Percentiles rank a stretch among this genome's conserved stretches.
Evolutionary conservation across 345 rosid genomes (phyloP).

Genomic region (Geranium rotundifolium): DNA sequence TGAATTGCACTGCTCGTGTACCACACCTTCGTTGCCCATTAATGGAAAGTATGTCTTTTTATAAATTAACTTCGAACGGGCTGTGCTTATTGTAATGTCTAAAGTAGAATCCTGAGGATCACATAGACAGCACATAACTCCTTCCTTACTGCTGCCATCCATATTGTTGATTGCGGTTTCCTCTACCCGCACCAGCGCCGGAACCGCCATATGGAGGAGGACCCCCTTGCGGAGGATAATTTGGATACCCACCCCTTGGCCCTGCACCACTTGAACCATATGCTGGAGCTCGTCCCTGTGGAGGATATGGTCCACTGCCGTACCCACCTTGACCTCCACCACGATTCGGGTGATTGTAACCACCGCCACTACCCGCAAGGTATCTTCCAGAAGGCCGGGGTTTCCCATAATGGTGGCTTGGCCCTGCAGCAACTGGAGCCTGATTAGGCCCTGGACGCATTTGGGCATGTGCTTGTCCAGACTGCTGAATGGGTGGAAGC

Average conservation of each 20-base stretch:
- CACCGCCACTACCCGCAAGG: conserved; percentile 42
- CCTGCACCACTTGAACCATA: conserved; percentile 57
- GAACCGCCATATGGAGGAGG: conserved; percentile 61
- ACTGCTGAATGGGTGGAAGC: conserved; percentile 72
- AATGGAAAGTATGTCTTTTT: too few relatives aligned
- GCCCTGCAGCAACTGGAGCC: conserved; percentile 62
- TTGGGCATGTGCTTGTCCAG: conserved; percentile 64
- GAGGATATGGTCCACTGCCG: conserved; percentile 61
- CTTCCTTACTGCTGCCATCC: conserved; percentile 69
- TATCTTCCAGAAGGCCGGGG: conserved; percentile 72
- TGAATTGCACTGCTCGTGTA: too few relatives aligned
- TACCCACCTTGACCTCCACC: too few relatives aligned
- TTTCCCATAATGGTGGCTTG: conserved; percentile 60
- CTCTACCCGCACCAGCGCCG: conserved; percentile 70
- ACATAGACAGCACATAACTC: too few relatives aligned
- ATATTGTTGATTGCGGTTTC: conserved; percentile 75
- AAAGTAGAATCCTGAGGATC: too few relatives aligned
- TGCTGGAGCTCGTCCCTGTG: conserved; percentile 71
- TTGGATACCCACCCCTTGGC: conserved; percentile 63
- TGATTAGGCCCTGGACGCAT: conserved; percentile 50
- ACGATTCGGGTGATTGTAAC: conserved; percentile 40
- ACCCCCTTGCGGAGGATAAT: conserved; percentile 64
- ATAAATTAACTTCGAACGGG: too few relatives aligned
- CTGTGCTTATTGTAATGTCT: too few relatives aligned
- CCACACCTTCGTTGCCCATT: too few relatives aligned